Base-by-base conservation (phyloP, 306 rosid genomes). In the Parietaria judaica region DNA sequence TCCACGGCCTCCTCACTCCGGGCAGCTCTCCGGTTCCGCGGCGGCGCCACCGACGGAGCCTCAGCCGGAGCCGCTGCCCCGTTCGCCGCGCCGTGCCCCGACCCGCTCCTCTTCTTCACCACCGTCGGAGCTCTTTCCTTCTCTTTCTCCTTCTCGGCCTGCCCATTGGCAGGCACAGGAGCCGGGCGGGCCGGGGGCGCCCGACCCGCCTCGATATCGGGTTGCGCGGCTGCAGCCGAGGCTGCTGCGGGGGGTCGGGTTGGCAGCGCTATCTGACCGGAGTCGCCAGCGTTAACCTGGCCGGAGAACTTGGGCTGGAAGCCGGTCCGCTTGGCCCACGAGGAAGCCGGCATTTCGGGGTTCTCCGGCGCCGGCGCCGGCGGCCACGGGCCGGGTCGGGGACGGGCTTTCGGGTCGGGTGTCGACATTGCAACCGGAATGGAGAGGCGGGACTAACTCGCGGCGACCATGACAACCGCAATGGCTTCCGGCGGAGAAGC, bases 241-340 rank as follows among this genome's bases (percentile, higher is more conserved):
- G 79, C 66, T 60, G 77, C 66, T 60, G 70, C 11, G 78, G 79
- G 5, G 81, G 85, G 78, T 56, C 69, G 71, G 10, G 80, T 76
- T 3, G 81, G 81, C 11, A 63, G 31, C 6, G 75, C 31, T 39
- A 84, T 52, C 63, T 82, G 96, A 14, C 84, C 96, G 0, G 98
- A 83, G 54, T 88, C 75, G 37, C 67, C 17, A 51, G 80, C 81
- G 79, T 79, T 82, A 51, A 96, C 78, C 84, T 94, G 97, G 59
- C 97, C 97, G 31, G 99, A 94, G 73, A 94, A 86, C 67, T 88
- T 88, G 51, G 99, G 97, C 70, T 74, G 75, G 65, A 94, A 94
- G 8, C 96, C 96, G 3, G 99, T 94, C 67, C 78, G 76, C 70
- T 86, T 88, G 14, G 99, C 99, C 99, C 99, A 94, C 0, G 99